phyloP scores from a whole-genome alignment of 305 asterid genomes.

The Salvia sclarea region DNA sequence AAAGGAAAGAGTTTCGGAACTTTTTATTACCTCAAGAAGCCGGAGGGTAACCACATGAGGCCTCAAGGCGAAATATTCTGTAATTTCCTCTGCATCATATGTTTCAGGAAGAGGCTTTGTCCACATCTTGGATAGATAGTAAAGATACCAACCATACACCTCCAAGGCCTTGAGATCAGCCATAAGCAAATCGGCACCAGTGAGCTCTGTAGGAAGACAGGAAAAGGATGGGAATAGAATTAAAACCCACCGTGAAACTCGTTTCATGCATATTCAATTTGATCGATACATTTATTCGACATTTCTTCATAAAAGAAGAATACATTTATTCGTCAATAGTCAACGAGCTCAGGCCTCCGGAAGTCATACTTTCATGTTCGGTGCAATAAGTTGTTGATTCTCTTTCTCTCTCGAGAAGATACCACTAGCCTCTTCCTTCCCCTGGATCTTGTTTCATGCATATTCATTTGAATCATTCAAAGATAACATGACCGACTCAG shows the following conservation, averaged over 20 bases:
- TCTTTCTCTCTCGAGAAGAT: too few species aligned
- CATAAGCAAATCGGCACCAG: slow-evolving; percentile 72
- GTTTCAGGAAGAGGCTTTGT: slow-evolving; percentile 88
- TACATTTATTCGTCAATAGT: not conserved
- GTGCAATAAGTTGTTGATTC: too few species aligned
- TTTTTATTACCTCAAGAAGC: slow-evolving; percentile 68
- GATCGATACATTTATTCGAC: not conserved
- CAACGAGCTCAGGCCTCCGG: not conserved
- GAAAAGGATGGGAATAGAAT: slow-evolving; percentile 1
- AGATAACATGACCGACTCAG: not conserved
- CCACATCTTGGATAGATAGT: slow-evolving; percentile 75
- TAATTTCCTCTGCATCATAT: slow-evolving; percentile 70
- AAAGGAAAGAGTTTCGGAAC: too few species aligned
- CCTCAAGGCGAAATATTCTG: slow-evolving; percentile 76
- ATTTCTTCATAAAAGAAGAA: too few species aligned
- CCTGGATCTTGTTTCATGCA: too few species aligned
- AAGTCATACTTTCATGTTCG: not conserved
- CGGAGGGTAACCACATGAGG: slow-evolving; percentile 89
- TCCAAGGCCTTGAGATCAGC: slow-evolving; percentile 89
- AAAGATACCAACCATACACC: slow-evolving; percentile 66
- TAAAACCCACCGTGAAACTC: not conserved
- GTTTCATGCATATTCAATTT: slow-evolving; percentile 7
- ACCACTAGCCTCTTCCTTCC: too few species aligned
- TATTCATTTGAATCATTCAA: too few species aligned
- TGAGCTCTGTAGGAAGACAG: slow-evolving; percentile 60